Base-by-base conservation (phyloP, 352 stramenopile species). In the Globisporangium viniferum region DNA sequence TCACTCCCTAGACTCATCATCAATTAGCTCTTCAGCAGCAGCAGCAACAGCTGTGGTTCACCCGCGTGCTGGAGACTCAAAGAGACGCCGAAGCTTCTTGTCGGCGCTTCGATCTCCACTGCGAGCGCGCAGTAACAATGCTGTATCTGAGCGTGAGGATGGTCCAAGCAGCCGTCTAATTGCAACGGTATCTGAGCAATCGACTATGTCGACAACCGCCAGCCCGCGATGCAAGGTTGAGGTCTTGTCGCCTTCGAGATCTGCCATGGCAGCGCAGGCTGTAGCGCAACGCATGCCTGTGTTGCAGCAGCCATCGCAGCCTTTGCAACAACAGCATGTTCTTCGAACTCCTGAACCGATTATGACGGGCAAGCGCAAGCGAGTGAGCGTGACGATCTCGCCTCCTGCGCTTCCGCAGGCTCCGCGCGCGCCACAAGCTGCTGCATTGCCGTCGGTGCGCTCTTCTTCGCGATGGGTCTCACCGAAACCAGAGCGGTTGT, bases 301-400 rank as follows among this genome's bases (percentile, higher is more conserved):
- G 27, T 20, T 20, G 18, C 61, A 59, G 15, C 61, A 66, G 10
- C 48, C 51, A 31, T 12, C 33, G 2, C 29, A 57, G 12, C 36
- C 20, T 55, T 22, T 4, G 1, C 66, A 66, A 31, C 27, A 36
- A 5, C 59, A 22, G 5, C 49, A 66, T 2, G 29, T 31, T 7
- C 24, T 53, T 10, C 53, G 49, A 12, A 71, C 66, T 18, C 66
- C 66, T 5, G 66, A 62, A 22, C 36, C 59, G 22, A 18, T 31
- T 9, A 10, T 56, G 22, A 59, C 18, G 18, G 56, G 44, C 12
- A 65, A 64, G 29, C 36, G 66, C 20, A 71, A 66, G n/a, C 66
- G 66, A 24, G 35, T 61, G 36, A 60, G 59, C 27, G 53, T 66
- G 48, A 71, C 66, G 48, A 71, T 71, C 66, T 71, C 66, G 2